These are phyloP conservation scores for Podaxis sp. DNA, from an alignment of 768 basidiomycete species.

Conservation along the genomic window DNA sequence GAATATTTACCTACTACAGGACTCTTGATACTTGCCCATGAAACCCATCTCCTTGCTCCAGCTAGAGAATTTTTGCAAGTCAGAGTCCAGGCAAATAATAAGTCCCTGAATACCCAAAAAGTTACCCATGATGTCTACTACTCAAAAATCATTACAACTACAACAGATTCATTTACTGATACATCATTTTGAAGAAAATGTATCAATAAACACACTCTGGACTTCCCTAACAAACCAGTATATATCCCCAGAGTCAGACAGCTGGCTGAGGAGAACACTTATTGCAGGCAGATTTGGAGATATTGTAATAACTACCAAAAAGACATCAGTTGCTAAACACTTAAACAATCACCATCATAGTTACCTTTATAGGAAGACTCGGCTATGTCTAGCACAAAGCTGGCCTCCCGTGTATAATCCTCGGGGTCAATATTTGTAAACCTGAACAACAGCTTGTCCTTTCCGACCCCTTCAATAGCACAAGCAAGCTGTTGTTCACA, in stretches of 20 bases:
- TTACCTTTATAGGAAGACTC: conserved; percentile 60
- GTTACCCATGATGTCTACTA: too few species aligned
- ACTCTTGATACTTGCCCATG: too few species aligned
- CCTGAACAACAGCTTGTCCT: conserved; percentile 66
- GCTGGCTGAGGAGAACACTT: conserved; percentile 60
- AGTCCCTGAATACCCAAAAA: too few species aligned
- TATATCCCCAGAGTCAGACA: conserved; percentile 69
- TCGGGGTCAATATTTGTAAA: conserved; percentile 62
- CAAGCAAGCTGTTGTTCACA: conserved; percentile 58
- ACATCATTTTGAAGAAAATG: not conserved
- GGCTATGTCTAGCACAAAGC: conserved; percentile 73
- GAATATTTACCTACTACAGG: too few species aligned
- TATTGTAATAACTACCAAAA: conserved; percentile 64
- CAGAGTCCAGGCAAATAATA: too few species aligned
- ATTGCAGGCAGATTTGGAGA: conserved; percentile 67
- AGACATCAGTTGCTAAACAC: not conserved
- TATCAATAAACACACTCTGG: conserved; percentile 14
- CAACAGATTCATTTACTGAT: too few species aligned
- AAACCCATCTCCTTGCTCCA: too few species aligned
- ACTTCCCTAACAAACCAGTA: conserved; percentile 67
- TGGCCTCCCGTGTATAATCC: conserved; percentile 60
- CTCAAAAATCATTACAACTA: too few species aligned
- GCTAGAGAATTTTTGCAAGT: too few species aligned
- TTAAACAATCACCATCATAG: not conserved
- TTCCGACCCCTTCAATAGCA: conserved; percentile 74